Conservation (phyloP, 1,284 basidiomycete genomes). For the Leucocoprinus gongylophorus region DNA sequence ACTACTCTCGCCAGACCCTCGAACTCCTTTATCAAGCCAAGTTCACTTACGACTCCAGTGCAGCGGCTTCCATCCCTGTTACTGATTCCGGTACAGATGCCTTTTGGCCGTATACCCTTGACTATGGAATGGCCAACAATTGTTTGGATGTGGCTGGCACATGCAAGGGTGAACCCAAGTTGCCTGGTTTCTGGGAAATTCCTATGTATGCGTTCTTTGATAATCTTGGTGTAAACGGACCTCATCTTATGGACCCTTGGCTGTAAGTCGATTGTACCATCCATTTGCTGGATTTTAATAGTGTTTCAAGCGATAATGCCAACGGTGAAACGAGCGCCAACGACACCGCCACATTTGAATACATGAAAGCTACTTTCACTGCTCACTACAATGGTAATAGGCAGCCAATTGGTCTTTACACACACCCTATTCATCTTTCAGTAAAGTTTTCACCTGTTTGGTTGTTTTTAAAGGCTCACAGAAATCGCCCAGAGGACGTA, state of each 20-base stretch:
- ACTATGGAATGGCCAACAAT: constrained; percentile 75
- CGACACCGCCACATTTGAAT: constrained; percentile 57
- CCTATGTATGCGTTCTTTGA: constrained; percentile 79
- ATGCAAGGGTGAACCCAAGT: constrained; percentile 66
- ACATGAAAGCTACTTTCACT: constrained; percentile 72
- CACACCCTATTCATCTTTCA: constrained; percentile 76
- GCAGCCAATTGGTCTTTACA: constrained; percentile 77
- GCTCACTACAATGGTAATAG: constrained; percentile 69
- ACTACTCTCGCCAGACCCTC: constrained; percentile 60
- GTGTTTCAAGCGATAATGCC: constrained; percentile 39
- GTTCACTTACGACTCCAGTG: constrained; percentile 71
- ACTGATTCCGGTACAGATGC: constrained; percentile 66
- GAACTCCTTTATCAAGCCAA: constrained; percentile 47
- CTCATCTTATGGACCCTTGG: constrained; percentile 81
- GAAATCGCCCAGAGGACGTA: constrained; percentile 37
- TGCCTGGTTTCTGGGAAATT: constrained; percentile 78
- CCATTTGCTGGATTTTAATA: background rate
- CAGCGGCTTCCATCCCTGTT: constrained; percentile 62
- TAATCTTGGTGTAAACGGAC: constrained; percentile 44
- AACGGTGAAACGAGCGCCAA: constrained; percentile 46
- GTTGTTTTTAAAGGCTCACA: background rate
- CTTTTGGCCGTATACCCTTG: constrained; percentile 69
- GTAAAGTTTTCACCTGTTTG: constrained; percentile 27
- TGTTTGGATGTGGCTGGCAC: constrained; percentile 51
- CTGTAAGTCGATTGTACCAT: constrained; percentile 42